phyloP scores from a whole-genome alignment of 495 filamentous ascomycete species.

The Podospora appendiculata region DNA sequence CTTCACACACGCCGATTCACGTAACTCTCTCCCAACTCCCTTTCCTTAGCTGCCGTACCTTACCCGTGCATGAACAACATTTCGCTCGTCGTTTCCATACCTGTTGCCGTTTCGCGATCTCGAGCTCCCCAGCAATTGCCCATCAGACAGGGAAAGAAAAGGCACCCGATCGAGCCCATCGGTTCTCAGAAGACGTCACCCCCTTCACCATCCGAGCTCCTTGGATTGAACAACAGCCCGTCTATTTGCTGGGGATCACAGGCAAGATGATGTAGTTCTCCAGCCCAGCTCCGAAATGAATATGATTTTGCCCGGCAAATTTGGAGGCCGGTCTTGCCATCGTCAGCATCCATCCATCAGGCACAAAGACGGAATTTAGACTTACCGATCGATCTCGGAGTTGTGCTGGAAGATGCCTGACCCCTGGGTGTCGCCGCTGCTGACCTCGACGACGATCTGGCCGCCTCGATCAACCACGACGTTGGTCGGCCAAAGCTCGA shows the following conservation, averaged over 20 bases:
- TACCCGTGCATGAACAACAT: too few species aligned
- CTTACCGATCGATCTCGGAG: constrained; percentile 26
- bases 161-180: too few species aligned
- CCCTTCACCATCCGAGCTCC: too few species aligned
- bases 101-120: too few species aligned
- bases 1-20: too few species aligned
- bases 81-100: too few species aligned
- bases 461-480: constrained; percentile 50
- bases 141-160: too few species aligned
- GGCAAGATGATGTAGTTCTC: constrained; percentile 51
- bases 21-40: too few species aligned
- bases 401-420: constrained; percentile 51
- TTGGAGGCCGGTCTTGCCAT: constrained; percentile 29
- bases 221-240: constrained; percentile 13
- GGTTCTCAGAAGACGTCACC: too few species aligned
- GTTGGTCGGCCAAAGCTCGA: constrained; percentile 66
- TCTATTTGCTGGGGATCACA: constrained; percentile 37
- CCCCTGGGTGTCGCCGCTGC: constrained; percentile 54
- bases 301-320: constrained; percentile 45
- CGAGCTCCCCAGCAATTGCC: too few species aligned
- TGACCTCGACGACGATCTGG: constrained; percentile 50
- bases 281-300: constrained; percentile 44
- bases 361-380: neutral
- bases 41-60: too few species aligned
- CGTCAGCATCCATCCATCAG: neutral